Base-by-base conservation (phyloP, 768 basidiomycete genomes). In the Multifurca ochricompacta region DNA sequence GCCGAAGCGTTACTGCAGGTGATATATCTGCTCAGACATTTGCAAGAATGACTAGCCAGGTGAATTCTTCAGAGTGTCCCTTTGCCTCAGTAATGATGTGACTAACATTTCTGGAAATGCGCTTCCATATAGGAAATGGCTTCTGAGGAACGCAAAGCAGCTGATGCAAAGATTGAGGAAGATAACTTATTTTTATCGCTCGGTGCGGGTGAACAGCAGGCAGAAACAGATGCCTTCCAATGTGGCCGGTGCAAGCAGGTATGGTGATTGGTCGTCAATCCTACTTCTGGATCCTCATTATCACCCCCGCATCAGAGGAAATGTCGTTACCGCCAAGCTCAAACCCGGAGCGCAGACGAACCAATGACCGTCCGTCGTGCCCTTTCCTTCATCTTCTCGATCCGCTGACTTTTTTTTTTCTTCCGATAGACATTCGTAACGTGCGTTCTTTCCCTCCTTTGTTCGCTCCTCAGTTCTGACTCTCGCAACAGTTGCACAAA, bases 211-310 rank as follows among this genome's bases (percentile, higher is more conserved):
- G 87, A 94, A 62, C 84, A 83, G 59, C 81, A 93, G 68, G 92
- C 94, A 13, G 96, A 98, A 69, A 99, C 96, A 1, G 91, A 93
- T 59, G 94, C 91, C 2, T 99, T 99, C 87, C 91, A 97, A 67
- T 99, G 96, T 65, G 78, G 82, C 9, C 79, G 89, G 62, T 99
- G 96, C 82, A 94, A 93, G 64, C 87, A 94, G 79, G 82, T 79
- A 47, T 40, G 76, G 53, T 18, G 14, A n/a, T 16, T 30, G 16
- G 21, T 43, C 30, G 4, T 2, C 10, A 3, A 13, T 27, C 28
- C 21, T 18, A 34, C 13, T 7, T n/a, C 30, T 31, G 10, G 5
- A 21, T 51, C 13, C 51, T 51, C 37, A 43, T n/a, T 8, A 46
- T 30, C 56, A 32, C 40, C 35, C 19, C 35, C 47, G 51, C 36